These are phyloP conservation scores for Nannochloris sp. DNA, from an alignment of 139 green algal species.

Conservation along the genomic window DNA sequence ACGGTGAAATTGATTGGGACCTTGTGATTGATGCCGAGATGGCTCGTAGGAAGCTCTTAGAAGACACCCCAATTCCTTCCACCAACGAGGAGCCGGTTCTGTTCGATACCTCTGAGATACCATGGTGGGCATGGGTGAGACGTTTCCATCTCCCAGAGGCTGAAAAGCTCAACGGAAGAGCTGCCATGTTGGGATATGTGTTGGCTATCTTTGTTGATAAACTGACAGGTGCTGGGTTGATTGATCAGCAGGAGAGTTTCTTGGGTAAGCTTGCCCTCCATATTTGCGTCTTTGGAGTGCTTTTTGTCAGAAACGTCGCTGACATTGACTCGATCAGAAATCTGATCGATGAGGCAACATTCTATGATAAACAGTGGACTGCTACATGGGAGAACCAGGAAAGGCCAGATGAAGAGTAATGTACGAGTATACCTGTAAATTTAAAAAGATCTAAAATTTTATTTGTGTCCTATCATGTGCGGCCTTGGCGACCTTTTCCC, in stretches of 20 bases:
- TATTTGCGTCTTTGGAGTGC: conserved; percentile 58
- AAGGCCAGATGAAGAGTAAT: conserved; percentile 41
- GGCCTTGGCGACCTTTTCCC: conserved; percentile 9
- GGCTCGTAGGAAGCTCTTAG: conserved; percentile 71
- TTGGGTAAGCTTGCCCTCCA: conserved; percentile 82
- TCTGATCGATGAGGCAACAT: conserved; percentile 84
- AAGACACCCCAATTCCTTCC: conserved; percentile 67
- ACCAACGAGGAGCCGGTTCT: conserved; percentile 80
- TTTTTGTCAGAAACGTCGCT: conserved; percentile 51
- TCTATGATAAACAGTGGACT: conserved; percentile 85
- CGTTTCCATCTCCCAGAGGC: conserved; percentile 93
- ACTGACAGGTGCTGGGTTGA: conserved; percentile 64
- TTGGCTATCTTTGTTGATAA: conserved; percentile 69
- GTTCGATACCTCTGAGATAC: conserved; percentile 88
- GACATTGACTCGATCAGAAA: conserved; percentile 72
- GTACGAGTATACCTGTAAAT: too few species aligned
- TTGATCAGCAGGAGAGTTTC: conserved; percentile 87
- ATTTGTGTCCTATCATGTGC: background rate
- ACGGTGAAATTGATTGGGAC: conserved; percentile 64
- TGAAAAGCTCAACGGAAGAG: conserved; percentile 91
- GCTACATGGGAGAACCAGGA: conserved; percentile 67
- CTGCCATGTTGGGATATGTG: conserved; percentile 88
- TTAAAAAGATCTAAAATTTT: too few species aligned
- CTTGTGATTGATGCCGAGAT: conserved; percentile 84
- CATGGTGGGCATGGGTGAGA: conserved; percentile 89